Evolutionary conservation across 345 rosid genomes (phyloP), one percentile per base, ranked within the genome.

Genomic region (Pugionium dolabratum): DNA sequence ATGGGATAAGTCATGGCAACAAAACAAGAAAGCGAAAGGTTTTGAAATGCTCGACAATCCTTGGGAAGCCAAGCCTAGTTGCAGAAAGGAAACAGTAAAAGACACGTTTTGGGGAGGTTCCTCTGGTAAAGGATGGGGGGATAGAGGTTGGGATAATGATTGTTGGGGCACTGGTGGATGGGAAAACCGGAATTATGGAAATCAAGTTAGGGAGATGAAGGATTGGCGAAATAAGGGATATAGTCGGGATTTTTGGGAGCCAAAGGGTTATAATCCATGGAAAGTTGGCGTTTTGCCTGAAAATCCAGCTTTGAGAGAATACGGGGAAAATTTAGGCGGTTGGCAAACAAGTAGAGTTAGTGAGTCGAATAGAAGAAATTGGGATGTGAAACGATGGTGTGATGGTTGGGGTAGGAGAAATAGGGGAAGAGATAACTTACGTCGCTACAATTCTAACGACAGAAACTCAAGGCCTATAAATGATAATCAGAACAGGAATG

Each of bases 391-490:
- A 71, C 68, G 67, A 46, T 34, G 54, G 4, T 67, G 35, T 67
- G 69, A 76, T 52, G 78, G 65, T 36, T 67, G 82, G 82, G 74
- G 79, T 66, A 66, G 76, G 51, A 58, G 81, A 81, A 75, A 72
- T 59, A 52, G 37, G 49, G 80, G 73, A 82, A 80, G 77, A 80
- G 86, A 70, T 85, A 78, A 76, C 75, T 34, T 30, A 3, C 51
- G 71, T 74, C 53, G 74, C 45, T 58, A 75, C 59, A 83, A 54
- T 42, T 53, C 75, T 75, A 53, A 64, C 50, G 74, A 81, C 77
- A 66, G 41, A 65, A 78, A 66, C 79, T 62, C 79, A 47, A 77
- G 86, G 76, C 76, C 70, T 62, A 60, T 42, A 32, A 76, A 74
- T 47, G 67, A 70, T 76, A 53, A 72, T 50, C 78, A 46, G 48